A percentile compares a stretch with the other conserved stretches of the same genome.
phyloP scores from a whole-genome alignment of 1,284 basidiomycete species.

The Neotropicomus parvogracilis region DNA sequence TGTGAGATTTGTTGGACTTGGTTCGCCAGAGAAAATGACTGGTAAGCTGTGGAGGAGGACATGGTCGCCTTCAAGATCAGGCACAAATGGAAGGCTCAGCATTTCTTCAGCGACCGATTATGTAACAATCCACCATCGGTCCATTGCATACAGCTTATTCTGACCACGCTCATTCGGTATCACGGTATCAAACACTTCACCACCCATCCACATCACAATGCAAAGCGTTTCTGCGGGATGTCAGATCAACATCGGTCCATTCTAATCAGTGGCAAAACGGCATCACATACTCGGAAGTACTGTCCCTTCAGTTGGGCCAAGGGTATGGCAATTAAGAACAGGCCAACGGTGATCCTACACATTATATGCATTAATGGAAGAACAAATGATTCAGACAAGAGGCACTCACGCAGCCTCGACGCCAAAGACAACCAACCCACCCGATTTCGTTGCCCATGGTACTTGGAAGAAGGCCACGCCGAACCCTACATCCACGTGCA shows the following conservation, averaged over 20 bases:
- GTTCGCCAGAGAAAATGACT: constrained; percentile 84
- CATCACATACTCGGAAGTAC: constrained; percentile 39
- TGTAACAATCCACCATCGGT: background rate
- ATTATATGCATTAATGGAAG: background rate
- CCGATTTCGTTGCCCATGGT: constrained; percentile 48
- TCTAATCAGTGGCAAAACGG: background rate
- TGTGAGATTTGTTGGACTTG: constrained; percentile 66
- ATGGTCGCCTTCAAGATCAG: constrained; percentile 15
- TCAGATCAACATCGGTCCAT: background rate
- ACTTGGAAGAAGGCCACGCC: constrained; percentile 56
- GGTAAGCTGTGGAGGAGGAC: constrained; percentile 54
- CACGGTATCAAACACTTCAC: background rate
- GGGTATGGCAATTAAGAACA: constrained; percentile 50
- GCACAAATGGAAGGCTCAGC: too few species aligned
- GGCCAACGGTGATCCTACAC: constrained; percentile 39
- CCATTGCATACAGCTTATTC: too few species aligned
- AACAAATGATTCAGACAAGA: background rate
- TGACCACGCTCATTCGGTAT: too few species aligned
- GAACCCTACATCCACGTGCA: constrained; percentile 34
- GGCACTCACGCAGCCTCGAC: constrained; percentile 44
- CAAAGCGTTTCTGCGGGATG: constrained; percentile 19
- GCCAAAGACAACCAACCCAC: constrained; percentile 47
- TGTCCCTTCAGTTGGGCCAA: constrained; percentile 43
- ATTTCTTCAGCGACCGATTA: background rate
- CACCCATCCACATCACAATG: constrained; percentile 5